Base-by-base conservation (phyloP, 1,139 yeast species). In the Candida tetrigidarum region DNA sequence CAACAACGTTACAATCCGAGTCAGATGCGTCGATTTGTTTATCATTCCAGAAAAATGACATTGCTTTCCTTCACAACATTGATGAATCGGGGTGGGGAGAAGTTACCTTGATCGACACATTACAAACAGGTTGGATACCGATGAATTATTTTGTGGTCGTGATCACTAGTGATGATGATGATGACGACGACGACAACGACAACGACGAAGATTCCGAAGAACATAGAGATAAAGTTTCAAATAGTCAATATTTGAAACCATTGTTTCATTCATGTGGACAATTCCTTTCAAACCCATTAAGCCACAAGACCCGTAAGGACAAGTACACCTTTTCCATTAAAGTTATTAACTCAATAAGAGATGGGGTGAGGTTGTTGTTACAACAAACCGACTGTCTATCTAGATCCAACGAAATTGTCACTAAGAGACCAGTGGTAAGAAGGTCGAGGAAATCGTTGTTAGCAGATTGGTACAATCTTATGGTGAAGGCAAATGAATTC, bases 1-100 rank as follows among this genome's bases (percentile, higher is more conserved):
- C 96, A 0, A 58, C 79, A 0, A 70, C 90, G 0, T 69, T 90
- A 42, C 84, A 84, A 56, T 72, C 84, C 16, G 78, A 78, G 47
- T 80, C 80, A 51, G 96, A 83, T 51, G 78, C 87, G 2, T 80
- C 91, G 1, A 86, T 90, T 34, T 93, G 98, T 63, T 73, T 93
- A 23, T 84, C 96, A 0, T 92, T 93, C 62, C 82, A 80, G 23
- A 85, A 82, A 55, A 81, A 84, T 50, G 97, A 91, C 56, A 70
- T 90, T 47, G 96, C 93, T 0, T 86, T 90, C 60, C 87, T 93
- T 6, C 97, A 92, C 62, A 81, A 92, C 8, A 81, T 91, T 25
- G 98, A 93, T 63, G 84, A 87, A 44, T 86, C 96, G 14, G 99
- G 98, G 2, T 93, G 99, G 99, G 97, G 97, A 48, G 98, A 93